Base-by-base conservation (phyloP, 371 early-diverging fungal species). In the Nematocida ausubeli region DNA sequence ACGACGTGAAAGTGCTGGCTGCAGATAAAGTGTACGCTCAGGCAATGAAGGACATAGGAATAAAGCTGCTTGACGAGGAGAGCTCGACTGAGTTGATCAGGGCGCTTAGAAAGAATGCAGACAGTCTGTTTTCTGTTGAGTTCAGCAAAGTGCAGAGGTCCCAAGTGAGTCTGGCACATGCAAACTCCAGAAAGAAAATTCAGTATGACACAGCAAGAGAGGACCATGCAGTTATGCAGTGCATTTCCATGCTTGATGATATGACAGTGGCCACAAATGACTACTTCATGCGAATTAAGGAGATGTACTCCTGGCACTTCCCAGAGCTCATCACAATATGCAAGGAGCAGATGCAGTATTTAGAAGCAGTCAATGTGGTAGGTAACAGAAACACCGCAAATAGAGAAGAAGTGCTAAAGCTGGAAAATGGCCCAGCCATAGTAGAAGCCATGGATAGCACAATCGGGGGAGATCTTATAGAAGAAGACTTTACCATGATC, bases 161-260 rank as follows among this genome's bases (percentile, higher is more conserved):
- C 0, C 65, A 75, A 35, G 47, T 75, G 32, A 66, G 78, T 40
- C 35, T 75, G 14, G 44, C 66, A 22, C 78, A 75, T 34, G 28
- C 78, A 6, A 30, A 67, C 35, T 75, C 78, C 52, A 40, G 78
- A 32, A 51, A 64, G 16, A 75, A 75, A 12, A 49, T 75, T 19
- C 24, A 75, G 55, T 75, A 75, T 22, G 63, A 64, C 47, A 66
- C 16, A 6, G 63, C 35, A 57, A 65, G 78, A 66, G 78, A 75
- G 54, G 95, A 95, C 86, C 92, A 91, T 57, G 92, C 94, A 92
- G 91, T 94, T 84, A 91, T 94, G 50, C 93, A 95, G 88, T 92
- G 93, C 16, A 92, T 95, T 84, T 89, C 88, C 73, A 88, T 95
- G 51, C 86, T 94, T 79, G 93, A 93, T 81, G 93, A 94, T 83